Conservation (phyloP, 2,329 filamentous ascomycete species). For the Penicillium sp. region DNA sequence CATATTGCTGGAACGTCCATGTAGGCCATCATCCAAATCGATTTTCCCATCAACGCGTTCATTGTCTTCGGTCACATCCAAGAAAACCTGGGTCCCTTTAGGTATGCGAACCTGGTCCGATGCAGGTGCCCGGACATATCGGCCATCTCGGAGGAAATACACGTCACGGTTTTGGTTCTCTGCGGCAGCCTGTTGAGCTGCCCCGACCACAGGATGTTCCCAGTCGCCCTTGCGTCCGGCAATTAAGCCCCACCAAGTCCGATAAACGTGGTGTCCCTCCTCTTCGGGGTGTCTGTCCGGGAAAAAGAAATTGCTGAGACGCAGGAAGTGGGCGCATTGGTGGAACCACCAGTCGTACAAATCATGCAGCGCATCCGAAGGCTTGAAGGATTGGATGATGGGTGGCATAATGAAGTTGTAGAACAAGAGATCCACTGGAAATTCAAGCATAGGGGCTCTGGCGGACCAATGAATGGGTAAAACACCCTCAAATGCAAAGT, state of each 20-base stretch:
- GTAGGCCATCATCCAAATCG: constrained; percentile 56
- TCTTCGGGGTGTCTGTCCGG: constrained; percentile 79
- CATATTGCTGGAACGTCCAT: constrained; percentile 60
- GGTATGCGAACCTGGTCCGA: constrained; percentile 94
- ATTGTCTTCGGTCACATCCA: constrained; percentile 70
- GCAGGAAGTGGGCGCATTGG: constrained; percentile 73
- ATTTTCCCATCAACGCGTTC: constrained; percentile 61
- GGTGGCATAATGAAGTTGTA: constrained; percentile 96
- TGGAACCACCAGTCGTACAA: constrained; percentile 98
- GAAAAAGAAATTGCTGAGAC: constrained; percentile 91
- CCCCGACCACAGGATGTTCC: constrained; percentile 34
- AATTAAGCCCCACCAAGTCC: constrained; percentile 55
- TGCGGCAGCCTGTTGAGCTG: constrained; percentile 28
- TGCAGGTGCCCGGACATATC: constrained; percentile 86
- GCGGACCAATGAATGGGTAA: constrained; percentile 93
- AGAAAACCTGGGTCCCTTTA: constrained; percentile 77
- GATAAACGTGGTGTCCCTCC: constrained; percentile 67
- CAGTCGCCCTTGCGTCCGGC: constrained; percentile 40
- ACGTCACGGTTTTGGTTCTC: constrained; percentile 45
- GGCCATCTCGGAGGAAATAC: constrained; percentile 68
- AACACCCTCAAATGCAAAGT: constrained; percentile 65
- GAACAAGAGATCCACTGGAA: constrained; percentile 89
- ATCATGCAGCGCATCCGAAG: constrained; percentile 76
- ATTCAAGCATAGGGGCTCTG: constrained; percentile 88
- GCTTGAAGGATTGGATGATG: constrained; percentile 79